Conservation (phyloP, 129 eudicot genomes). For the Artemisia argyi region DNA sequence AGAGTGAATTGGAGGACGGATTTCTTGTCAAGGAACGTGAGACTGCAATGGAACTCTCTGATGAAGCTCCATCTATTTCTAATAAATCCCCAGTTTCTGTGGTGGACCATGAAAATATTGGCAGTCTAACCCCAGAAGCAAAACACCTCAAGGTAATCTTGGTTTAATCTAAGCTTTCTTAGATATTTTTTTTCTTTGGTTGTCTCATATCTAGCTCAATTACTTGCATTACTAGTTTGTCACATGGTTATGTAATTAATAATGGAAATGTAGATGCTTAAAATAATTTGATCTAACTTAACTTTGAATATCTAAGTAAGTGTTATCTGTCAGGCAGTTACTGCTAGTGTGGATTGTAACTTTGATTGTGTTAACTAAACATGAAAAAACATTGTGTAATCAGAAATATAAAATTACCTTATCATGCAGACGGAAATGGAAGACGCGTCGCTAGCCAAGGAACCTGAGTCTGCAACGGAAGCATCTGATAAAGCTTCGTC, state of each 20-base stretch:
- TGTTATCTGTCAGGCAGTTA: conserved; percentile 13
- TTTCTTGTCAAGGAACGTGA: conserved; percentile 58
- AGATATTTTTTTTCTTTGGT: neutral
- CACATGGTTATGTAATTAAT: conserved; percentile 13
- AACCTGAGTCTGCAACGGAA: conserved; percentile 71
- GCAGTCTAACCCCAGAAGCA: conserved; percentile 25
- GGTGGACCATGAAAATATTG: conserved; percentile 1
- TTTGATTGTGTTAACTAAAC: conserved; percentile 22
- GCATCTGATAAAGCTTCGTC: conserved; percentile 77
- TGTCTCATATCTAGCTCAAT: neutral
- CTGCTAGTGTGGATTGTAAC: conserved; percentile 23
- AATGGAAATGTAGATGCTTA: conserved; percentile 14
- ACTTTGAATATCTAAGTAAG: conserved; percentile 14
- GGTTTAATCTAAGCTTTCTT: conserved; percentile 11
- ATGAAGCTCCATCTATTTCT: conserved; percentile 49
- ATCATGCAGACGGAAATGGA: conserved; percentile 75
- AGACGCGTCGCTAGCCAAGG: conserved; percentile 61
- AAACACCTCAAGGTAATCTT: conserved; percentile 20
- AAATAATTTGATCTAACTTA: neutral
- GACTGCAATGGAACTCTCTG: conserved; percentile 63
- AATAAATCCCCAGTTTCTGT: conserved; percentile 31
- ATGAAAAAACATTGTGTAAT: conserved; percentile 17
- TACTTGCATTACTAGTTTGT: conserved; percentile 2
- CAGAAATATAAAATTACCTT: conserved; percentile 32
- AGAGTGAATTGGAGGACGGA: conserved; percentile 69